These are phyloP conservation scores for Metroxylon sagu DNA, from an alignment of 176 grass and related monocot species.

Conservation along the genomic window DNA sequence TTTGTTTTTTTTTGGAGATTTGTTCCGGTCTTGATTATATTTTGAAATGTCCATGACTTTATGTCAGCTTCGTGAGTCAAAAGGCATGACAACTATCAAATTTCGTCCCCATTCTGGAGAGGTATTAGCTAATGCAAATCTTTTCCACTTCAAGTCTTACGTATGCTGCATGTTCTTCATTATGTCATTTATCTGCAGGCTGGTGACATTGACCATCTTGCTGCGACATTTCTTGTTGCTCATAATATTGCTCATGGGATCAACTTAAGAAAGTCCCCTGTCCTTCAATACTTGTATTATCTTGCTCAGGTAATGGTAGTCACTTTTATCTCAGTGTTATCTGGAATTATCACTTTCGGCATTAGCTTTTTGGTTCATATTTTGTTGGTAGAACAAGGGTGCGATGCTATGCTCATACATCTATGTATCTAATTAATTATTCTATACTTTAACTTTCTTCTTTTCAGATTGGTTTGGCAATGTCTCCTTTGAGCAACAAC, in stretches of 20 bases:
- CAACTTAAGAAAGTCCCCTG: constrained; percentile 86
- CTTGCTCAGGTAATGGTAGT: constrained; percentile 69
- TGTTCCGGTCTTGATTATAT: constrained; percentile 13
- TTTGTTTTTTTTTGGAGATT: not conserved
- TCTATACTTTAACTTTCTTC: not conserved
- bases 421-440: no score
- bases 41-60: constrained; percentile 11
- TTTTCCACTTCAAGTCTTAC: not conserved
- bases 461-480: constrained; percentile 83
- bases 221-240: constrained; percentile 72
- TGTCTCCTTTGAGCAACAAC: constrained; percentile 98
- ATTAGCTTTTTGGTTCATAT: no score
- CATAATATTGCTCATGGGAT: constrained; percentile 89
- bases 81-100: constrained; percentile 87
- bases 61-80: constrained; percentile 67
- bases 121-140: constrained; percentile 32
- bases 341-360: no score
- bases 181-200: constrained; percentile 45
- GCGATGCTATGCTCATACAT: no score
- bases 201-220: constrained; percentile 87
- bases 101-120: constrained; percentile 91
- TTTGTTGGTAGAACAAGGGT: no score
- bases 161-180: constrained; percentile 12
- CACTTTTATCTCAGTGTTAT: constrained; percentile 2
- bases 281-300: constrained; percentile 90